These are phyloP conservation scores for Pseudozyma hubeiensis DNA, from an alignment of 1,284 basidiomycete genomes.

Conservation along the genomic window DNA sequence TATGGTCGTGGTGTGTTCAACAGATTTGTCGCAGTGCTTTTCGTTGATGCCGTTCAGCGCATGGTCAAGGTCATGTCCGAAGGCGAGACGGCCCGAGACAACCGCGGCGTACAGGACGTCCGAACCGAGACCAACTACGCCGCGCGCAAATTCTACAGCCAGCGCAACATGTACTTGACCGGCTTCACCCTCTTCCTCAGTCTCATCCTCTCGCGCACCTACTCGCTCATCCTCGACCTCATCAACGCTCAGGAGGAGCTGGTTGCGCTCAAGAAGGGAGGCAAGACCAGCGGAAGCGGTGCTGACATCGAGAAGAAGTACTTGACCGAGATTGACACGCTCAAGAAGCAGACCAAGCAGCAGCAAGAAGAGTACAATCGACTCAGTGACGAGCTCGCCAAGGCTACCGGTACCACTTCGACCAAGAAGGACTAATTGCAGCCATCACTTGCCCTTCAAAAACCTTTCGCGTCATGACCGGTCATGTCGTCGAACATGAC, in stretches of 20 bases:
- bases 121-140: conserved; percentile 85
- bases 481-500: not conserved
- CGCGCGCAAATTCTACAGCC: conserved; percentile 85
- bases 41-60: conserved; percentile 89
- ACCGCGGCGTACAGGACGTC: conserved; percentile 75
- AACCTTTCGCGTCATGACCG: not conserved
- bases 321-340: conserved; percentile 55
- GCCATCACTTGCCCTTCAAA: not conserved
- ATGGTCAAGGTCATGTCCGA: conserved; percentile 88
- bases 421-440: conserved; percentile 54
- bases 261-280: conserved; percentile 79
- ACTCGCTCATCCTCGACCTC: conserved; percentile 90
- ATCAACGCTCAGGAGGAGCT: conserved; percentile 90
- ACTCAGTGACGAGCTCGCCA: conserved; percentile 64
- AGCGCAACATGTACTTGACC: conserved; percentile 84
- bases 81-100: conserved; percentile 77
- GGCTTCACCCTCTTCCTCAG: conserved; percentile 81
- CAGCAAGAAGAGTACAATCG: conserved; percentile 68
- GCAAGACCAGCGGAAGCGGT: conserved; percentile 24
- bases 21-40: conserved; percentile 84
- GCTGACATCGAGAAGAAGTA: conserved; percentile 64
- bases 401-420: conserved; percentile 52
- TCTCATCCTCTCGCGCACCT: conserved; percentile 85
- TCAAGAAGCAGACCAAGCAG: conserved; percentile 67
- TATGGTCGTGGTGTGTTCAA: not conserved